phyloP scores from a whole-genome alignment of 257 asterid genomes.

The Misopates orontium region DNA sequence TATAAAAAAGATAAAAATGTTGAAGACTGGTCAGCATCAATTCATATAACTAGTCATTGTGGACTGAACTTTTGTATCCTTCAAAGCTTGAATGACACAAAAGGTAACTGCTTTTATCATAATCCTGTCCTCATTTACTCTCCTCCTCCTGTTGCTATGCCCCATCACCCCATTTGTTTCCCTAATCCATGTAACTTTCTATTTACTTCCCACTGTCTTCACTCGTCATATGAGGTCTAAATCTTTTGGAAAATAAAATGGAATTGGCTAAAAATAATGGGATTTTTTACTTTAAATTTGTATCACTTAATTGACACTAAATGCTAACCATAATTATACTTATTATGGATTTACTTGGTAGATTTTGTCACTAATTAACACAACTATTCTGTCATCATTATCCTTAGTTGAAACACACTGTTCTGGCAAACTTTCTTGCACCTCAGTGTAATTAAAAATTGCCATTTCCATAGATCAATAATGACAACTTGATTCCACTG shows the following conservation, averaged over 20 bases:
- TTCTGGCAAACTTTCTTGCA: background rate
- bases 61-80: background rate
- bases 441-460: background rate
- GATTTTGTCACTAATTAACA: no score
- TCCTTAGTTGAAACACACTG: background rate
- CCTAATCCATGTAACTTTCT: conserved; percentile 12
- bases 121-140: conserved; percentile 30
- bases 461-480: background rate
- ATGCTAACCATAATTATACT: no score
- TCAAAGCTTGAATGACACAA: conserved; percentile 42
- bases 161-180: conserved; percentile 19
- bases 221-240: background rate
- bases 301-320: no score
- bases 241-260: background rate
- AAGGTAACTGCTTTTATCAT: conserved; percentile 43
- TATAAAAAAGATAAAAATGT: background rate
- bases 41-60: background rate
- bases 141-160: conserved; percentile 3
- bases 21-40: conserved; percentile 1
- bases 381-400: background rate
- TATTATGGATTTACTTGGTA: no score
- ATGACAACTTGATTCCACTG: no score
- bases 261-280: background rate
- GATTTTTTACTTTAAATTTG: no score
- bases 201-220: background rate